Conservation (phyloP, 768 basidiomycete genomes). For the Suillus tomentosus region DNA sequence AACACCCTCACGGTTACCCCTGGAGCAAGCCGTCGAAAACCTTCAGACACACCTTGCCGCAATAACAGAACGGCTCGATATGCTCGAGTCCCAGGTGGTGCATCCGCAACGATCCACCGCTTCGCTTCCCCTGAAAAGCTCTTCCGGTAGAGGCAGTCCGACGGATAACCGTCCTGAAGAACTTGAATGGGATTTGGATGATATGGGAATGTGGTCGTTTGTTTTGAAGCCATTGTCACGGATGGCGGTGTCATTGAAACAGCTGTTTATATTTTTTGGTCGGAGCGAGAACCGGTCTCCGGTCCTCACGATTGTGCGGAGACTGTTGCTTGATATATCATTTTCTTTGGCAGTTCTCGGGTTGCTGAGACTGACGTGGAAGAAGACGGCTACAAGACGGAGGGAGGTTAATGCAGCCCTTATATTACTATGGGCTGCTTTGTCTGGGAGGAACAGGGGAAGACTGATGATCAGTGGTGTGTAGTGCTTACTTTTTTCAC, state of each 20-base stretch:
- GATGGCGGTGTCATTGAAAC: slow-evolving; percentile 48
- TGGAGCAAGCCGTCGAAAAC: slow-evolving; percentile 79
- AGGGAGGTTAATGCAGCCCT: slow-evolving; percentile 69
- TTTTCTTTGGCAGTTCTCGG: slow-evolving; percentile 70
- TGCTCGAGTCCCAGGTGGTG: slow-evolving; percentile 43
- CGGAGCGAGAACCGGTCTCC: slow-evolving; percentile 64
- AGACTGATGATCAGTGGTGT: slow-evolving; percentile 55
- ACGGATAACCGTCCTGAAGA: slow-evolving; percentile 32
- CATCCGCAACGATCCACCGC: slow-evolving; percentile 43
- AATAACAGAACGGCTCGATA: slow-evolving; percentile 80
- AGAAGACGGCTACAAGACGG: slow-evolving; percentile 66
- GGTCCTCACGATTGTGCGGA: slow-evolving; percentile 64
- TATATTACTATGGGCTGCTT: slow-evolving; percentile 66
- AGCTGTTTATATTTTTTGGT: slow-evolving; percentile 59
- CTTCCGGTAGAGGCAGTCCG: slow-evolving; percentile 47
- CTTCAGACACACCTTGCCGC: slow-evolving; percentile 83
- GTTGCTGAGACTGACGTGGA: slow-evolving; percentile 63
- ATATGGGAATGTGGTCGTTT: slow-evolving; percentile 82
- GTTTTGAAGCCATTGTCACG: slow-evolving; percentile 66
- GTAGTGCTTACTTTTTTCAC: slow-evolving; percentile 16
- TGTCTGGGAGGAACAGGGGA: slow-evolving; percentile 54
- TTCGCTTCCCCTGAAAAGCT: slow-evolving; percentile 41
- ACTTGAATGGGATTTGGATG: slow-evolving; percentile 69
- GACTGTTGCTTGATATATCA: slow-evolving; percentile 76
- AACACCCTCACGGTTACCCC: slow-evolving; percentile 45